phyloP scores from a whole-genome alignment of 1,284 basidiomycete genomes.

The Ustilago shanxiensis region DNA sequence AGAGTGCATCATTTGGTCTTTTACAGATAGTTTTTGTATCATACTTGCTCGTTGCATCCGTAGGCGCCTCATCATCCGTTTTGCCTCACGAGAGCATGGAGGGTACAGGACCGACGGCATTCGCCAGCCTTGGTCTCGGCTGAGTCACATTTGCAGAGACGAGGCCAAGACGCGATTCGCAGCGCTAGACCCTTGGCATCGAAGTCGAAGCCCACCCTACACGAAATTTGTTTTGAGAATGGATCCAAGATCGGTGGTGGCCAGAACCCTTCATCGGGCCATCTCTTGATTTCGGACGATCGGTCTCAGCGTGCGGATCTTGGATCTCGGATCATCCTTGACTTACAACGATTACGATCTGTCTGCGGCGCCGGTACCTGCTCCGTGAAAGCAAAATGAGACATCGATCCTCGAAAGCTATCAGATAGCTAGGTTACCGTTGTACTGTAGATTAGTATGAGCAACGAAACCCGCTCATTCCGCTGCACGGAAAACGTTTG shows the following conservation, averaged over 20 bases:
- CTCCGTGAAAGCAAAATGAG: not conserved
- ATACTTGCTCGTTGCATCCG: too few species aligned
- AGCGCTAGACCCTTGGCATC: slow-evolving; percentile 11
- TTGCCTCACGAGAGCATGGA: too few species aligned
- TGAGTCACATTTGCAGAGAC: slow-evolving; percentile 4
- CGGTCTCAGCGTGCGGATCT: not conserved
- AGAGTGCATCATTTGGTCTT: too few species aligned
- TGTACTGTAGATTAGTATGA: too few species aligned
- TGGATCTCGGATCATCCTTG: not conserved
- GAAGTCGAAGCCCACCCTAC: not conserved
- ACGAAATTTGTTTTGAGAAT: not conserved
- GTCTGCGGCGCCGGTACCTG: not conserved
- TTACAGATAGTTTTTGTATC: too few species aligned
- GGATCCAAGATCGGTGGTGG: not conserved
- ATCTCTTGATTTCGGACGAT: not conserved
- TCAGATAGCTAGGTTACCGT: slow-evolving; percentile 2
- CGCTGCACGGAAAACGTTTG: slow-evolving; percentile 1
- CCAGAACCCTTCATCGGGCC: too few species aligned
- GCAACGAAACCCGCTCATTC: not conserved
- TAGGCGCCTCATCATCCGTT: too few species aligned
- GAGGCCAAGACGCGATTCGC: not conserved
- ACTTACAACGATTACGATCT: too few species aligned
- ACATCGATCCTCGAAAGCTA: not conserved
- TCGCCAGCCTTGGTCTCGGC: not conserved
- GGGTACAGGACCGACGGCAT: too few species aligned